Percentiles rank a stretch among this genome's conserved stretches.
phyloP scores from a whole-genome alignment of 2,329 filamentous ascomycete species.

The Fusarium musae region DNA sequence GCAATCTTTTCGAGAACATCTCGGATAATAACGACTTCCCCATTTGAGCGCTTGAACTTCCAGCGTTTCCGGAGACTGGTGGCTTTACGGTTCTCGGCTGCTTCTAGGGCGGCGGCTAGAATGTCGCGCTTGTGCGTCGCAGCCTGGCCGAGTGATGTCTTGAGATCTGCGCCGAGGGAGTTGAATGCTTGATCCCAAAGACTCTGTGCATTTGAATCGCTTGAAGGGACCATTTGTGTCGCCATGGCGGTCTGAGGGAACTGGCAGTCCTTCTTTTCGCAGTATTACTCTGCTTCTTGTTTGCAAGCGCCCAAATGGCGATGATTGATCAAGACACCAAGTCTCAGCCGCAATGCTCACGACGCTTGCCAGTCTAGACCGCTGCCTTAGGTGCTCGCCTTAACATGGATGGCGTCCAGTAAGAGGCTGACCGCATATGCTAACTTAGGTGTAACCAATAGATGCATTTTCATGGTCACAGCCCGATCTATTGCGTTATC shows the following conservation, averaged over 20 bases:
- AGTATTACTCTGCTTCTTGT: neutral
- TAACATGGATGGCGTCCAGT: neutral
- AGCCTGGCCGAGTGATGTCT: neutral
- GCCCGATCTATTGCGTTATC: neutral
- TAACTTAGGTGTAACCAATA: neutral
- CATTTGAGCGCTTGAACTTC: conserved; percentile 13
- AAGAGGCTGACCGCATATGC: neutral
- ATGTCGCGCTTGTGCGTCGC: neutral
- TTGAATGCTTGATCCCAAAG: neutral
- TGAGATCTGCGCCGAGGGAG: neutral
- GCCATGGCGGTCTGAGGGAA: fast-evolving
- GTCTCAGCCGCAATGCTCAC: neutral
- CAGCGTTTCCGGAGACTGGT: conserved; percentile 3
- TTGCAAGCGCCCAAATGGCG: neutral
- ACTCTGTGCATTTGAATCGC: neutral
- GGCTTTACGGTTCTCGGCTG: neutral
- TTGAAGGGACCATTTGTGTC: neutral
- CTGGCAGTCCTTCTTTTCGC: fast-evolving
- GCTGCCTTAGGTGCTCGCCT: neutral
- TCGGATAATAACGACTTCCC: conserved; percentile 3
- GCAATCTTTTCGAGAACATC: conserved; percentile 12
- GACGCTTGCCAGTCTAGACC: neutral
- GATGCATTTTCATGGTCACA: neutral
- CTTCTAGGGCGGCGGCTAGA: neutral
- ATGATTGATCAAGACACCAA: too few species aligned